These are phyloP conservation scores for Boletus bicolor DNA, from an alignment of 768 basidiomycete species.

Conservation along the genomic window DNA sequence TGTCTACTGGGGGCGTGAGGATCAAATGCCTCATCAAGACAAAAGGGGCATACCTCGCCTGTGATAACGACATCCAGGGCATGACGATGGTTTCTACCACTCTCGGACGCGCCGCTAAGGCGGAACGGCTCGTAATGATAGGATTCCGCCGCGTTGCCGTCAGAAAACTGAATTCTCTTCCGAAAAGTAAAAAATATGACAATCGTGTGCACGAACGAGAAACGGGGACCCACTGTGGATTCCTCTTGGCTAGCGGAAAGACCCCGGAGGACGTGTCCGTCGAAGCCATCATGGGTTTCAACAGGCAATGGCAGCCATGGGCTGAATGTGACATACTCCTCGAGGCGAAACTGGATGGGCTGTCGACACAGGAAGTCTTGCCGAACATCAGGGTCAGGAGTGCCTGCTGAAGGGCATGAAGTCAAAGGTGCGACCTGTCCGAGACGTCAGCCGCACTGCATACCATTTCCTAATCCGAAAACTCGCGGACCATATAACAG, in stretches of 20 bases:
- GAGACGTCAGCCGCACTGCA: slow-evolving; percentile 14
- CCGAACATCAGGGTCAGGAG: slow-evolving; percentile 5
- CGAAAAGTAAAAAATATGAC: slow-evolving; percentile 16
- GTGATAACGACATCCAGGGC: slow-evolving; percentile 36
- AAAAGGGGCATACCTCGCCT: slow-evolving; percentile 30
- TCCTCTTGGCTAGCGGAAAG: slow-evolving; percentile 20
- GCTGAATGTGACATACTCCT: slow-evolving; percentile 43
- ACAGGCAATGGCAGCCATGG: slow-evolving; percentile 36
- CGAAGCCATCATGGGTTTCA: slow-evolving; percentile 18
- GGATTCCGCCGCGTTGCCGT: slow-evolving; percentile 23
- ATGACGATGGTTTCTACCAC: slow-evolving; percentile 27
- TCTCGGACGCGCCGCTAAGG: slow-evolving; percentile 27
- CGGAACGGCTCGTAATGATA: slow-evolving; percentile 33
- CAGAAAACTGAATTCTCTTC: slow-evolving; percentile 27
- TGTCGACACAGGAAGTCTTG: slow-evolving; percentile 42
- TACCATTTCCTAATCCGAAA: slow-evolving; percentile 14
- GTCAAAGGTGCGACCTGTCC: slow-evolving; percentile 29
- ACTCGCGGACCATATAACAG: slow-evolving; percentile 47
- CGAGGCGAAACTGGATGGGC: slow-evolving; percentile 49
- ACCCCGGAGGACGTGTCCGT: slow-evolving; percentile 23
- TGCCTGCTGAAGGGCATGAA: slow-evolving; percentile 11
- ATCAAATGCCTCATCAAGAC: slow-evolving; percentile 16
- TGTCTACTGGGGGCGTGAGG: slow-evolving; percentile 43
- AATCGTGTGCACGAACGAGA: slow-evolving; percentile 12
- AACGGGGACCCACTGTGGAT: slow-evolving; percentile 24